Evolutionary conservation across 805 yeast genomes (phyloP), one percentile per base, ranked within the genome.

Genomic region (Ascoidea tarda): DNA sequence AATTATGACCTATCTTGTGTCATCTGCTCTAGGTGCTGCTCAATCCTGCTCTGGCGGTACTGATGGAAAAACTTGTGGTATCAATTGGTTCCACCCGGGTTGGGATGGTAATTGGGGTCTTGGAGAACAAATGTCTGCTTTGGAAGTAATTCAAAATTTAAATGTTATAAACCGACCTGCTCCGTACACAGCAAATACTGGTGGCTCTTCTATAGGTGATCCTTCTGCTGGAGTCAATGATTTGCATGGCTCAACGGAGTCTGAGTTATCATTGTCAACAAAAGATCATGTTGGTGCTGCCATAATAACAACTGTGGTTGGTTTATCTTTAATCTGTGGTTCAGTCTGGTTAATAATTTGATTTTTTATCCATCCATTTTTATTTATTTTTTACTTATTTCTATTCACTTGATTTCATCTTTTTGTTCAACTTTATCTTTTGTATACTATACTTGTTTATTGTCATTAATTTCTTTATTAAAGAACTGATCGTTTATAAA

Each of bases 41-140:
- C 68, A 70, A 57, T 77, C 91, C 0, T 90, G 98, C 68, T 72
- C 84, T 1, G 97, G 97, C 58, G 97, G 96, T 60, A 54, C 68
- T 5, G 97, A 90, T 64, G 87, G 87, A n/a, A 84, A 80, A 57
- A 90, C 97, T 0, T 91, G 98, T 72, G 97, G 96, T 33, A 62
- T 76, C 53, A 74, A 86, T 62, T 90, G 98, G 98, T 67, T 77
- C 2, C 64, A 65, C 6, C 69, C 71, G 1, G 79, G 78, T 16
- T 85, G 84, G 81, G 97, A 90, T 66, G 81, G 77, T 1, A 62
- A 63, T 47, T 87, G 77, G 60, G 96, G 97, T 3, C 72, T 91
- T 44, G 97, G 97, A 53, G 96, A 91, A 69, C 96, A 91, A 68
- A 84, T 87, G 77, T 69, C 82, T 42, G 96, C 96, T 0, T 68